Base-by-base conservation (phyloP, 1,284 basidiomycete species). In the Cutaneotrichosporon spelunceum region DNA sequence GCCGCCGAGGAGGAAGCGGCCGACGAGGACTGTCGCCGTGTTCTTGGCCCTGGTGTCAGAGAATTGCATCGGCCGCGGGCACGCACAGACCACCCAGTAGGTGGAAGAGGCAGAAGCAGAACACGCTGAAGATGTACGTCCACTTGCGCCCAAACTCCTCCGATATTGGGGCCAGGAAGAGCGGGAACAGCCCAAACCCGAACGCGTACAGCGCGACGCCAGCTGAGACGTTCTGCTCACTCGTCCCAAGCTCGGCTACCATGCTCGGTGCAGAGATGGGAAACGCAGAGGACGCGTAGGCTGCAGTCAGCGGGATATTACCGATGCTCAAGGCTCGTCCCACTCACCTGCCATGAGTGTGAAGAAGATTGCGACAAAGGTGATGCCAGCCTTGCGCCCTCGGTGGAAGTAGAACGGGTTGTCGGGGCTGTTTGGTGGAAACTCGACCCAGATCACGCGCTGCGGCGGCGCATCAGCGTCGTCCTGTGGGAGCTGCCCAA, bases 141-240 rank as follows among this genome's bases (percentile, higher is more conserved):
- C 87, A 87, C 56, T 83, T 84, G 36, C 89, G 77, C 0, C 89
- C 89, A 65, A 89, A 85, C 70, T 91, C 89, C 72, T 91, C 89
- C 62, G 86, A 87, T 64, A 90, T 84, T 1, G 89, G 87, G 0
- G 88, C 86, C 0, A 87, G 82, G 3, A 89, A 80, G 11, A 91
- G 82, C 0, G 90, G 90, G 2, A 86, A 82, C 16, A 89, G 61
- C 16, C 57, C 87, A 67, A 90, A 91, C 1, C 88, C 89, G 30
- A 49, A 58, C 30, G 70, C 79, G 73, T 83, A 90, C 33, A 85
- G 79, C 62, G 82, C 84, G 39, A 87, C 78, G 0, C 84, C 89
- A 24, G 85, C 77, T 2, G 84, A 86, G 4, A 85, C 85, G 68
- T 86, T 82, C 42, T 86, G 82, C 26, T 81, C 69, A 0, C 84